Evolutionary conservation across 1,139 yeast genomes (phyloP), one percentile per base, ranked within the genome.

Genomic region (Kluyveromyces marxianus): DNA sequence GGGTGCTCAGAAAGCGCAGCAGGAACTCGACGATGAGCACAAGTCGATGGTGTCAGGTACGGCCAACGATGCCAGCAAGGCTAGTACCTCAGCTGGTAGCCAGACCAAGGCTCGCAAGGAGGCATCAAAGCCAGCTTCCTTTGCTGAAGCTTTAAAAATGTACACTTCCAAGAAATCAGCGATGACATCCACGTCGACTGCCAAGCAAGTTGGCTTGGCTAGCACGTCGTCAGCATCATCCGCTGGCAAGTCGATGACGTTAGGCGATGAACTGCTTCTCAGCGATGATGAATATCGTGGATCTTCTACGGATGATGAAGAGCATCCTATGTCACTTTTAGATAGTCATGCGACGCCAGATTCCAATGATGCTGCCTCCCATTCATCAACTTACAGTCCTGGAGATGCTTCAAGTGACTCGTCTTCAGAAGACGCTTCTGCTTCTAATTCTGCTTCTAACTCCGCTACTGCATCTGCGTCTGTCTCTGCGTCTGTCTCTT

Each of bases 231-330:
- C 21, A 14, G 21, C 28, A 4, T 6, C 24, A 4, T 24, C 32
- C 14, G 27, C 35, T n/a, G 24, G 25, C 25, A 25, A 29, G 4
- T 25, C 36, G 14, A 25, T 25, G 7, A 27, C 27, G 2, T 10
- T 14, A 27, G 25, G 31, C 2, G 54, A 52, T 2, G 62, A 54
- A 10, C 37, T 37, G 25, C 39, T 41, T 33, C 44, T 47, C 31
- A 47, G 50, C 31, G 65, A 64, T 45, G 63, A 52, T 5, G 63
- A 58, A 46, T 61, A 59, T 42, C 60, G 53, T 39, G 45, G 47
- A 8, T 43, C 48, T 7, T 31, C 41, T 14, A 32, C 40, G 21
- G 46, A 37, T 24, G 46, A 42, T 27, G 48, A 40, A 39, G 42
- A 29, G 38, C 31, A 28, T n/a, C 31, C 25, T 7, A 28, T 27